Conservation (phyloP, 2,329 filamentous ascomycete species). For the Atkinsonella hypoxylon region DNA sequence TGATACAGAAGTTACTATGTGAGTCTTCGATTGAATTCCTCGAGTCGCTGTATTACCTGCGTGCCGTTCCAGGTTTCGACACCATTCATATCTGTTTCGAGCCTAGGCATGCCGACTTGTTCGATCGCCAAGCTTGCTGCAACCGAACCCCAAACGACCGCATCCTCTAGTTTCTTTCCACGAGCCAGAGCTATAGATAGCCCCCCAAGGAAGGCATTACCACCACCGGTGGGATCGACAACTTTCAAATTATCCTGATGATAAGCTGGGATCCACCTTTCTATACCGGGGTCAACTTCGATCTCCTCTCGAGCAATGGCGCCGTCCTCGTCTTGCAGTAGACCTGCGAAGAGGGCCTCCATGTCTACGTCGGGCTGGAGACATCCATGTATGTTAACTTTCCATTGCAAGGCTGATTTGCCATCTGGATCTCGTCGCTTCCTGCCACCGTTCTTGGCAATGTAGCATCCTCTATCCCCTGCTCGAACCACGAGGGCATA, state of each 20-base stretch:
- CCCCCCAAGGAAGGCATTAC: constrained; percentile 74
- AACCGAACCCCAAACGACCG: constrained; percentile 65
- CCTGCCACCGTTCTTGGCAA: constrained; percentile 45
- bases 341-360: constrained; percentile 47
- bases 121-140: constrained; percentile 91
- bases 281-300: constrained; percentile 50
- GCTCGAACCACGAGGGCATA: constrained; percentile 58
- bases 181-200: constrained; percentile 46
- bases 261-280: constrained; percentile 70
- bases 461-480: constrained; percentile 60
- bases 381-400: constrained; percentile 35
- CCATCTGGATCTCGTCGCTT: constrained; percentile 14
- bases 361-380: constrained; percentile 50
- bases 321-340: constrained; percentile 42
- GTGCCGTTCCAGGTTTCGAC: constrained; percentile 52
- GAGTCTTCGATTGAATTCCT: constrained; percentile 27
- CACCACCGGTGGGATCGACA: constrained; percentile 87
- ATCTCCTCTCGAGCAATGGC: constrained; percentile 44
- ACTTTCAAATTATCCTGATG: constrained; percentile 46
- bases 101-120: constrained; percentile 70
- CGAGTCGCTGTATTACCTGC: constrained; percentile 38
- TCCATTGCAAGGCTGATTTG: constrained; percentile 17
- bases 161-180: constrained; percentile 51
- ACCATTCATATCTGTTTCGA: constrained; percentile 33
- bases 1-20: neutral